phyloP scores from a whole-genome alignment of 2,329 filamentous ascomycete species.

The Fusarium tanahbumbuense region DNA sequence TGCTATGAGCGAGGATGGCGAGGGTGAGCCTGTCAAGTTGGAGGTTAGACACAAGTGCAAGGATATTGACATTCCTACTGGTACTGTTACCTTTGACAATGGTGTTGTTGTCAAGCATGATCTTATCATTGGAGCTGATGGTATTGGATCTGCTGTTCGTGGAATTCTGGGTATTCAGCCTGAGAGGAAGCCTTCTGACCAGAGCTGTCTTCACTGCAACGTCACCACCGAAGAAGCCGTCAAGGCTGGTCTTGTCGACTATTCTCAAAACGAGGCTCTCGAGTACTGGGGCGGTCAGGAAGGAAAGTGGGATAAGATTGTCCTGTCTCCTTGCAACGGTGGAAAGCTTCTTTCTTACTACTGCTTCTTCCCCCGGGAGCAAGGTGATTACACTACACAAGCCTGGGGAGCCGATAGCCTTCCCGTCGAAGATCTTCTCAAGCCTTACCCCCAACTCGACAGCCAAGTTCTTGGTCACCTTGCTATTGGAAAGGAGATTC shows the following conservation, averaged over 20 bases:
- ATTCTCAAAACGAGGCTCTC: conserved; percentile 68
- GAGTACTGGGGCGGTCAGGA: conserved; percentile 79
- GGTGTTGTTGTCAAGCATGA: conserved; percentile 64
- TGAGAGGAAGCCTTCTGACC: conserved; percentile 68
- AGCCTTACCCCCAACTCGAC: conserved; percentile 70
- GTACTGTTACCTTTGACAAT: conserved; percentile 65
- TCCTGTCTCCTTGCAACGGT: conserved; percentile 75
- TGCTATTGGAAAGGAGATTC: conserved; percentile 69
- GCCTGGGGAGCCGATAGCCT: conserved; percentile 66
- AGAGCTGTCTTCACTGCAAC: conserved; percentile 73
- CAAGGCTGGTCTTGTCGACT: conserved; percentile 70
- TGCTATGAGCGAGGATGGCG: conserved; percentile 66
- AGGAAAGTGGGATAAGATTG: conserved; percentile 74
- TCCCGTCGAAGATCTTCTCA: conserved; percentile 69
- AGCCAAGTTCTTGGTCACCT: conserved; percentile 67
- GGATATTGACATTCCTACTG: conserved; percentile 63
- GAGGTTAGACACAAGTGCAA: conserved; percentile 67
- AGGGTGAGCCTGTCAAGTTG: conserved; percentile 64
- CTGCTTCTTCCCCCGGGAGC: conserved; percentile 71
- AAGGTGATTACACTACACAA: conserved; percentile 66
- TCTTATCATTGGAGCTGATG: conserved; percentile 72
- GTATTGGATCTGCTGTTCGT: conserved; percentile 74
- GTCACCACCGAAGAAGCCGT: conserved; percentile 71
- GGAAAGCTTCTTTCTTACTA: conserved; percentile 75
- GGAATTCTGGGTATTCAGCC: conserved; percentile 71